Evolutionary conservation across 176 grass and related monocot genomes (phyloP).

Genomic region (Rhynchospora breviuscula): DNA sequence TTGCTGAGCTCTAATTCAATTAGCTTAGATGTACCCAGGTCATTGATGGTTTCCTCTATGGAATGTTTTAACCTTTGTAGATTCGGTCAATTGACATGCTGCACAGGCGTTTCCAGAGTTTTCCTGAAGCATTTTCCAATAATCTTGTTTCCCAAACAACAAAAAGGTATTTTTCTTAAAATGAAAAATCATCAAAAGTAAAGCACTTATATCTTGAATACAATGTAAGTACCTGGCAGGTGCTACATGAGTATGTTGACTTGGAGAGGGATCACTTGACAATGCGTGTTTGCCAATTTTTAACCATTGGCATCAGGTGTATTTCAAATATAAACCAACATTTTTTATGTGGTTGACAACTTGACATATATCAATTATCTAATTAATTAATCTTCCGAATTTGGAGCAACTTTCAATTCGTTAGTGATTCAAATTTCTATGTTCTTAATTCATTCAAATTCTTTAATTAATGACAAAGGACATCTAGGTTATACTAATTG

Average conservation of each 20-base stretch:
- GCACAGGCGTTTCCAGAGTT: conserved; percentile 99
- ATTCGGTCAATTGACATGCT: conserved; percentile 94
- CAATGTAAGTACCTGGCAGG: no score
- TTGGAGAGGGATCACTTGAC: background rate
- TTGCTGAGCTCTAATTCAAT: background rate
- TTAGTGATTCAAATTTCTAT: background rate
- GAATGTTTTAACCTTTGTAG: conserved; percentile 35
- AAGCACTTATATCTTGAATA: background rate
- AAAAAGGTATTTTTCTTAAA: conserved; percentile 38
- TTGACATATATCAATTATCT: background rate
- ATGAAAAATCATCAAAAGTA: background rate
- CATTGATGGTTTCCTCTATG: conserved; percentile 4
- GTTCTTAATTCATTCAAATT: background rate
- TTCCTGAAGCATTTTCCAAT: conserved; percentile 87
- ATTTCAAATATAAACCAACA: background rate
- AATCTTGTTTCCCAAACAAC: conserved; percentile 45
- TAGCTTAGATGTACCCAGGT: background rate
- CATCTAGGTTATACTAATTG: background rate
- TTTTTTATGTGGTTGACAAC: background rate
- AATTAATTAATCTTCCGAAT: background rate
- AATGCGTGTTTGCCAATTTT: background rate
- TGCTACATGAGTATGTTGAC: background rate
- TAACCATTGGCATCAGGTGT: background rate
- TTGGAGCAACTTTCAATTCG: background rate
- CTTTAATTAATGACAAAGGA: background rate